A percentile compares a stretch with the other conserved stretches of the same genome.
These are phyloP conservation scores for Ostreobium quekettii DNA, from an alignment of 139 green algal genomes.

Conservation along the genomic window DNA sequence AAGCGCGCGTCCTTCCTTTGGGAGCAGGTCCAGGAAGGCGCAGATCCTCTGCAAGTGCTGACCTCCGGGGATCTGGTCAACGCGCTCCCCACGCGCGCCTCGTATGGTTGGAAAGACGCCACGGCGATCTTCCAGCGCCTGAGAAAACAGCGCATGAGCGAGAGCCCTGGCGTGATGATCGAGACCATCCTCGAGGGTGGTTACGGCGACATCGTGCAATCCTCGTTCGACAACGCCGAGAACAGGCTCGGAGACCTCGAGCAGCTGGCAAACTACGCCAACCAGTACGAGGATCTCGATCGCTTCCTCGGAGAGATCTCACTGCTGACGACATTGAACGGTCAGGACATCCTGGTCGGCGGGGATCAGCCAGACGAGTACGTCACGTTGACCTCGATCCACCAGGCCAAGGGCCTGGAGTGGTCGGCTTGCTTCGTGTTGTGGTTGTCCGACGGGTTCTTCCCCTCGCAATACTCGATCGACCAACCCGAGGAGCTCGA, in stretches of 20 bases:
- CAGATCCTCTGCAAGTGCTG: background rate
- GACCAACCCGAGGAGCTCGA: constrained; percentile 14
- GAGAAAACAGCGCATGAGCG: background rate
- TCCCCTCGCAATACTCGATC: constrained; percentile 6
- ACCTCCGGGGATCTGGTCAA: background rate
- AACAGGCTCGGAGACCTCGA: background rate
- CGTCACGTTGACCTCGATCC: constrained; percentile 51
- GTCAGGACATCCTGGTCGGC: background rate
- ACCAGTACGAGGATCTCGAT: background rate
- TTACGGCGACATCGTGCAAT: no score
- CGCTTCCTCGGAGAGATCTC: constrained; percentile 41
- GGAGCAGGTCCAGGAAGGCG: no score
- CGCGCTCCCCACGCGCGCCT: background rate
- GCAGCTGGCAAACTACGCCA: background rate
- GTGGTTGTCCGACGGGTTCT: constrained; percentile 23
- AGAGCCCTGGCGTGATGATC: no score
- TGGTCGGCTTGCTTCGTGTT: constrained; percentile 45
- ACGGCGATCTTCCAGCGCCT: background rate
- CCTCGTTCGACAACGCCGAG: background rate
- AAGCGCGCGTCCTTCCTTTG: no score
- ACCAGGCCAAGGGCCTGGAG: constrained; percentile 56
- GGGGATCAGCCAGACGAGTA: constrained; percentile 8
- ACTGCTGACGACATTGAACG: no score
- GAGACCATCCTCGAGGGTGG: no score
- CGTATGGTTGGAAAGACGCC: constrained; percentile 7